Base-by-base conservation (phyloP, 768 basidiomycete species). In the Termitomyces bulborhizus region DNA sequence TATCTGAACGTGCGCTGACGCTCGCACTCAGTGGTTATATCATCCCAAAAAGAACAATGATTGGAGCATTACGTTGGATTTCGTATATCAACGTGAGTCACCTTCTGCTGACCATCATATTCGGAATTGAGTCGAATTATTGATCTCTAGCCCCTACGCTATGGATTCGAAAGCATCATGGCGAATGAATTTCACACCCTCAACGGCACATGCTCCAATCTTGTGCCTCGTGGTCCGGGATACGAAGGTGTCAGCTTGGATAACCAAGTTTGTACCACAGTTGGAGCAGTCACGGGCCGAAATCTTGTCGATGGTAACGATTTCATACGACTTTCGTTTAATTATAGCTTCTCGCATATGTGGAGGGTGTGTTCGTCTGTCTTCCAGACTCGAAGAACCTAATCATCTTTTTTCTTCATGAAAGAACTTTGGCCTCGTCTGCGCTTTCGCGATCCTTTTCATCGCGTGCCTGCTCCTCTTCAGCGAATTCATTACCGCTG, bases 171-270 rank as follows among this genome's bases (percentile, higher is more conserved):
- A 57, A 75, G 79, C 0, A 67, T 93, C 41, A 75, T 95, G 65
- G 75, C 81, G 21, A 95, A 93, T 69, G 91, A 96, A 67, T 93
- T 94, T 70, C 82, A 79, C 60, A 84, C 80, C 0, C 69, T 88
- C 6, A 68, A 86, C 21, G 89, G 85, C 44, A 63, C 70, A 13
- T 86, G 86, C 63, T 71, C 85, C 26, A 66, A 72, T 40, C 70
- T 88, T 13, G 81, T 85, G 0, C 85, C 88, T 3, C 75, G 71
- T 3, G 86, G 87, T 0, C 71, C 84, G 0, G 81, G 81, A 0
- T 90, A 90, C 58, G 79, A 79, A 59, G 71, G 72, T 18, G 65
- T 85, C 40, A 66, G 74, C 3, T 59, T 85, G 15, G 67, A 60
- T 1, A 90, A 93, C 64, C 91, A 92, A 69, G 85, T 86, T 1